Evolutionary conservation across 768 basidiomycete genomes (phyloP).

Genomic region (Pleurotus ostreatus): DNA sequence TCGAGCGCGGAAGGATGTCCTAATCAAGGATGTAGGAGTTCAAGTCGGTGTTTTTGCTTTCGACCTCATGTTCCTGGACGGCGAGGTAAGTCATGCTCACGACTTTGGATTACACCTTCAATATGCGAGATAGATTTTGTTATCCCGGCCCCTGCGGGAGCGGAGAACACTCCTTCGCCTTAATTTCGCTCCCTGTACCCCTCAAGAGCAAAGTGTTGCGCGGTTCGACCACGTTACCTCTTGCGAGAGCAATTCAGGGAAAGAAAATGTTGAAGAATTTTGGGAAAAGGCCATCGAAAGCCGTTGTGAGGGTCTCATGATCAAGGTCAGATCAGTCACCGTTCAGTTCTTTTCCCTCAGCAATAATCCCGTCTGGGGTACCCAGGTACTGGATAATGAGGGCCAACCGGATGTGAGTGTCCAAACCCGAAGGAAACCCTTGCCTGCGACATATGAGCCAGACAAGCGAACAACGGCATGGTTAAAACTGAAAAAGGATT

Average conservation of each 20-base stretch:
- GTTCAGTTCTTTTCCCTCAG: background rate
- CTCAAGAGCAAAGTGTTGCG: conserved; percentile 45
- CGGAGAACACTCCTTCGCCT: conserved; percentile 63
- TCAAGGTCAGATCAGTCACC: conserved; percentile 51
- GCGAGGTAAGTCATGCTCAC: conserved; percentile 47
- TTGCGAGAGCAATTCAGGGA: conserved; percentile 59
- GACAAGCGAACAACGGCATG: conserved; percentile 86
- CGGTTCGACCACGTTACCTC: conserved; percentile 73
- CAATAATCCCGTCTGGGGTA: background rate
- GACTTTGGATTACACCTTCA: conserved; percentile 5
- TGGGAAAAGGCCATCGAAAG: conserved; percentile 72
- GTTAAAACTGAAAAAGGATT: conserved; percentile 93
- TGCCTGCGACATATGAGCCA: conserved; percentile 86
- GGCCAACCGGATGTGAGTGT: conserved; percentile 30
- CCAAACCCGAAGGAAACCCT: conserved; percentile 52
- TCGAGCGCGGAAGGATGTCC: conserved; percentile 80
- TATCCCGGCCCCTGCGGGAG: conserved; percentile 65
- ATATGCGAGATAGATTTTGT: conserved; percentile 46
- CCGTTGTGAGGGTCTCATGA: conserved; percentile 90
- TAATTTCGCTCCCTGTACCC: conserved; percentile 51
- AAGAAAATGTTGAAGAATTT: conserved; percentile 65
- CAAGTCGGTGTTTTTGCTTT: conserved; percentile 84
- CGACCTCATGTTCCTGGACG: conserved; percentile 85
- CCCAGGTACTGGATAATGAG: conserved; percentile 63
- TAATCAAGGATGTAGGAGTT: conserved; percentile 68